Base-by-base conservation (phyloP, 208 protist species). In the Leishmania mexicana region DNA sequence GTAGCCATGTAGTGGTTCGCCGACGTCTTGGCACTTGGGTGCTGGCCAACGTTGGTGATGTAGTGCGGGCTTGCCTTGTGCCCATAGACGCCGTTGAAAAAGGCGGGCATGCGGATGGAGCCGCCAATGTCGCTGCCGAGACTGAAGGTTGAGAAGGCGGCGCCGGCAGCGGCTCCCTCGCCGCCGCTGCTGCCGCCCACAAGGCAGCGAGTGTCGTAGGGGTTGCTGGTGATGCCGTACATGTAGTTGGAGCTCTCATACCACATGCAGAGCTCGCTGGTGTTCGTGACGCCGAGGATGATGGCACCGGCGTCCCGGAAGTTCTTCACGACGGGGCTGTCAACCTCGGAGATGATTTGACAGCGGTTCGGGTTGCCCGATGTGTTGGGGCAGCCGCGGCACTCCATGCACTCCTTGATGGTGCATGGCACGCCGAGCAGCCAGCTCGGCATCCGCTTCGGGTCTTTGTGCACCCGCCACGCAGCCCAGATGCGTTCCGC, bases 221-320 rank as follows among this genome's bases (percentile, higher is more conserved):
- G 94, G 88, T 98, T 98, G 85, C 90, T 94, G 68, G 89, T 93
- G 84, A 95, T 96, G 80, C 95, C 95, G 88, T 97, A 97, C 64
- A 95, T 85, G 84, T 96, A 90, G 86, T 98, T 98, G 79, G 85
- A 93, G 82, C 92, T 97, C 84, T 98, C 93, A 64, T 93, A 95
- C 92, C 93, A 96, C 92, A 97, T 97, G 86, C 93, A 96, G 38
- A 96, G 83, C 86, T 97, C 94, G 79, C 89, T 93, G 31, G 91
- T 96, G 91, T 98, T 98, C 11, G 95, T 98, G 49, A 96, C 93
- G 35, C 94, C 95, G 75, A 98, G 91, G 78, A 98, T 96, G 77
- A 98, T 85, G n/a, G 94, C 94, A 57, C 95, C 95, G n/a, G 95
- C 93, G 38, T 90, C 90, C 65, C 92, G 88, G 75, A 98, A 95